Conservation (phyloP, 805 yeast species). For the Yarrowia hollandica region DNA sequence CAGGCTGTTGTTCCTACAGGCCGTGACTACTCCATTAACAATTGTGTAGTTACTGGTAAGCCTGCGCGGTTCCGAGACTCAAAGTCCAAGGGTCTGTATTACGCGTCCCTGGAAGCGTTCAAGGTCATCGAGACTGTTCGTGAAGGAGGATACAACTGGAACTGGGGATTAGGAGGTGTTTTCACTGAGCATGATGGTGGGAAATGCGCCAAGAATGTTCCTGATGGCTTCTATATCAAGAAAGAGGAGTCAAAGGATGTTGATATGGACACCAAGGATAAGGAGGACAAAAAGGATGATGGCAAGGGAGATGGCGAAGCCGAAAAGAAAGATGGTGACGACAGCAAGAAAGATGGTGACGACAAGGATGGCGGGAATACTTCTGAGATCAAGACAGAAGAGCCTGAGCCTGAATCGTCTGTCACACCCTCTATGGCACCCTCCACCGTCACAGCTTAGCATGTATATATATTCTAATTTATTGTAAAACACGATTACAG, state of each 20-base stretch:
- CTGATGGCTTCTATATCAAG: slow-evolving; percentile 61
- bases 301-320: neutral
- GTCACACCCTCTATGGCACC: neutral
- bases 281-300: neutral
- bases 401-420: neutral
- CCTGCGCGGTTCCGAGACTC: slow-evolving; percentile 88
- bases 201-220: slow-evolving; percentile 73
- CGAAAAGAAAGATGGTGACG: too few relatives aligned
- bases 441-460: neutral
- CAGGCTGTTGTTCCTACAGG: slow-evolving; percentile 29
- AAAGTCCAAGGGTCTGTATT: slow-evolving; percentile 72
- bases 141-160: slow-evolving; percentile 55
- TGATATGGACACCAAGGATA: neutral
- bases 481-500: too few relatives aligned
- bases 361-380: neutral
- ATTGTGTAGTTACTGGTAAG: slow-evolving; percentile 71
- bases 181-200: slow-evolving; percentile 44
- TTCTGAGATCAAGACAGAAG: neutral
- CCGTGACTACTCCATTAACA: slow-evolving; percentile 41
- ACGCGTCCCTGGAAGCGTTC: slow-evolving; percentile 79
- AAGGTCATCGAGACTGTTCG: slow-evolving; percentile 55
- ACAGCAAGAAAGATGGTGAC: neutral
- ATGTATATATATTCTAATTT: slow-evolving; percentile 7
- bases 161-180: slow-evolving; percentile 47
- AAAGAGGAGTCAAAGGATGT: slow-evolving; percentile 35